A percentile compares a stretch with the other conserved stretches of the same genome.
phyloP scores from a whole-genome alignment of 345 rosid genomes.

The Eucalyptus coolabah region DNA sequence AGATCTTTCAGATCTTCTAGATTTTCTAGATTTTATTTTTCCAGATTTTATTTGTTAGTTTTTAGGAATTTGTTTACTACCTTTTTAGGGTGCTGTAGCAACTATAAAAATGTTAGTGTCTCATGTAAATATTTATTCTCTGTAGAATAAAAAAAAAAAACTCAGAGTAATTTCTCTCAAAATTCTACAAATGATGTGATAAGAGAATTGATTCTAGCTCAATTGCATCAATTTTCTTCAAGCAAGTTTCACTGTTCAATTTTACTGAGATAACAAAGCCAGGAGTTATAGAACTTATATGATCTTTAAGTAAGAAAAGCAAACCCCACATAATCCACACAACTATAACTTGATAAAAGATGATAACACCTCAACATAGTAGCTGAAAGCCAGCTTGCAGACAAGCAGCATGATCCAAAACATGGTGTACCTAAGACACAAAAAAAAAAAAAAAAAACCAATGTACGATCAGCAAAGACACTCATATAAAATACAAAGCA shows the following conservation, averaged over 20 bases:
- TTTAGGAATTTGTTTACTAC: too few relatives aligned
- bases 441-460: too few relatives aligned
- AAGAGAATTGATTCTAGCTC: background rate
- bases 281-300: background rate
- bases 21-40: too few relatives aligned
- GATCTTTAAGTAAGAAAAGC: background rate
- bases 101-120: too few relatives aligned
- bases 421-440: constrained; percentile 59
- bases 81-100: too few relatives aligned
- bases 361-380: constrained; percentile 80
- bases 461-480: background rate
- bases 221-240: background rate
- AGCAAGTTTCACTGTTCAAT: background rate
- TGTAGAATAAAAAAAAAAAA: too few relatives aligned
- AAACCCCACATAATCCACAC: background rate
- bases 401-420: constrained; percentile 87
- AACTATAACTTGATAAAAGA: background rate
- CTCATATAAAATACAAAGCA: background rate
- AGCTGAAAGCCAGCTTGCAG: constrained; percentile 96
- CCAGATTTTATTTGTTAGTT: too few relatives aligned
- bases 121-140: too few relatives aligned
- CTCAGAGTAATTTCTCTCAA: too few relatives aligned
- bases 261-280: background rate
- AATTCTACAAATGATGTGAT: too few relatives aligned
- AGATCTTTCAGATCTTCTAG: too few relatives aligned